Evolutionary conservation across 257 asterid genomes (phyloP), one percentile per base, ranked within the genome.

Genomic region (Solanum pimpinellifolium): DNA sequence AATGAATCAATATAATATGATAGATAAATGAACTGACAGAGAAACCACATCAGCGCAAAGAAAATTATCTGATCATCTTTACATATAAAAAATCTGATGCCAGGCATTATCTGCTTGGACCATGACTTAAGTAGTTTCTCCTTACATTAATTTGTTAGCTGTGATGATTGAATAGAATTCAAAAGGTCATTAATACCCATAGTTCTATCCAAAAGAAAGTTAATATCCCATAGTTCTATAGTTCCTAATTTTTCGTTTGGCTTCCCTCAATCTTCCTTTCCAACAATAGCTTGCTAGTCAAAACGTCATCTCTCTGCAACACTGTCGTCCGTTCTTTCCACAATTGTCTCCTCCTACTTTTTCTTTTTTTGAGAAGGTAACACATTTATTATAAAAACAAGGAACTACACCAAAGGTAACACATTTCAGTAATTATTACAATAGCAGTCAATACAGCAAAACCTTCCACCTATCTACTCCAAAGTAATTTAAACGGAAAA

Each of bases 1-100:
- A 46, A 87, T 87, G 88, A 89, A 84, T 75, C 83, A 60, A 69
- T n/a, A 31, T 75, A 66, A 7, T n/a, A 85, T 29, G 77, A 56
- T 31, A 12, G 60, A 77, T 29, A 13, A 56, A 85, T 27, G 16
- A 80, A 80, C 68, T 5, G 29, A 49, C 29, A 47, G 85, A 80
- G 68, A 11, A 80, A 80, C 85, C 42, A 80, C 69, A 31, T 29
- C 66, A 47, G 44, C 68, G 49, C 85, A 47, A 46, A 47, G 85
- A 47, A 80, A 80, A 78, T 78, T 80, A 47, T 80, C 44, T 9
- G 68, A 80, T 10, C 44, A 49, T 29, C 44, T 47, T 16, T 47
- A 49, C 69, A 80, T 44, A 76, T 14, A n/a, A 41, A 78, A 47
- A 29, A 25, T 44, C 25, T 78, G 65, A 25, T n/a, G 56, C 41